These are phyloP conservation scores for Haplosporangium sp. DNA, from an alignment of 371 early-diverging fungal genomes.

Conservation along the genomic window DNA sequence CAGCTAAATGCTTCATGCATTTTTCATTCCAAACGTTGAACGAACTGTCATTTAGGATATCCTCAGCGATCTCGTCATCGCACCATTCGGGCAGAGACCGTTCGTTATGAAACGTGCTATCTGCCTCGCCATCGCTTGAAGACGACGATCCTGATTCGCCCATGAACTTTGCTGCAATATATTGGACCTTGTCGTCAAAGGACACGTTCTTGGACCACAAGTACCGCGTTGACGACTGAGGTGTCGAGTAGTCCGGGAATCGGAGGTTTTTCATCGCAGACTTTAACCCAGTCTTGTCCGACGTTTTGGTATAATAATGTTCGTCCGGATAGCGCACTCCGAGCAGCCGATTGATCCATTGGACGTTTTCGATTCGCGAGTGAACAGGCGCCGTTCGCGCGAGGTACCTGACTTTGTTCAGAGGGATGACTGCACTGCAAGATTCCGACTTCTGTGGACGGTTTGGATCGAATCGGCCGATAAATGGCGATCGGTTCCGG, in stretches of 20 bases:
- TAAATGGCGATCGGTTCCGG: slow-evolving; percentile 5
- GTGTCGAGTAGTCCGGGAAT: not conserved
- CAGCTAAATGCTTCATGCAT: not conserved
- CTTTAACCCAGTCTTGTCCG: not conserved
- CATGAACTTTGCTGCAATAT: not conserved
- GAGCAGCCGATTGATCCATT: slow-evolving; percentile 23
- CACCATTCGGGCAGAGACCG: slow-evolving; percentile 11
- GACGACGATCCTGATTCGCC: no score
- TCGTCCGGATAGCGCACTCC: not conserved
- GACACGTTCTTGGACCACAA: not conserved
- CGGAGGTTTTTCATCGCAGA: slow-evolving; percentile 10
- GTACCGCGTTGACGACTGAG: no score
- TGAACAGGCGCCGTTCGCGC: slow-evolving; percentile 20
- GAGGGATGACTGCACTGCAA: slow-evolving; percentile 11
- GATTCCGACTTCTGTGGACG: not conserved
- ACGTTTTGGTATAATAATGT: not conserved
- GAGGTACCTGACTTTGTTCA: slow-evolving; percentile 9
- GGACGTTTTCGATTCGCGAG: slow-evolving; percentile 7
- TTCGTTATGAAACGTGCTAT: not conserved
- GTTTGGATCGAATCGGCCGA: not conserved
- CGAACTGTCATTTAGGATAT: not conserved
- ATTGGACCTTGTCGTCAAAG: slow-evolving; percentile 4
- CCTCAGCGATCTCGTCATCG: not conserved
- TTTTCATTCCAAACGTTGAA: slow-evolving; percentile 9
- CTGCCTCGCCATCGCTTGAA: not conserved